phyloP scores from a whole-genome alignment of 179 eudicot species.

The Amaranthus tricolor region DNA sequence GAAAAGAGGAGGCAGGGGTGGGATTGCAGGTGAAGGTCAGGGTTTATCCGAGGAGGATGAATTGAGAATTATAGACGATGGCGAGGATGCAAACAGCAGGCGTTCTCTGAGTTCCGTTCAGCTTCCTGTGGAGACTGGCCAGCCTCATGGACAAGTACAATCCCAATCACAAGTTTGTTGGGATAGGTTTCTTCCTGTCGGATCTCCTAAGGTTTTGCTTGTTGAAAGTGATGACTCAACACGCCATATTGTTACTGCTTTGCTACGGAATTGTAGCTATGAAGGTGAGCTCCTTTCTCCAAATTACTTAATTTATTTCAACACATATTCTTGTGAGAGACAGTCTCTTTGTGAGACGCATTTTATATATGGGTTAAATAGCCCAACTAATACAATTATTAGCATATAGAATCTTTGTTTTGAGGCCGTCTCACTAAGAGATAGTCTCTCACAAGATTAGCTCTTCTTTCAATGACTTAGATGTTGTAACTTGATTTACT shows the following conservation, averaged over 20 bases:
- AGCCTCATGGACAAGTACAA: constrained; percentile 30
- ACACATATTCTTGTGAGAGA: no score
- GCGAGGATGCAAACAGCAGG: constrained; percentile 24
- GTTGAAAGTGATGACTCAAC: constrained; percentile 65
- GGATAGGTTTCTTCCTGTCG: constrained; percentile 60
- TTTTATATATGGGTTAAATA: no score
- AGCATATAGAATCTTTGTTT: no score
- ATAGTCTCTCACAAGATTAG: no score
- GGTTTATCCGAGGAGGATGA: constrained; percentile 45
- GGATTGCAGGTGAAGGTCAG: constrained; percentile 37
- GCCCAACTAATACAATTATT: no score
- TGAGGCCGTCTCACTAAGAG: no score
- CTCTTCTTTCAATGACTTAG: no score
- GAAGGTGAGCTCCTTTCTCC: constrained; percentile 39
- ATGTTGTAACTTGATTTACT: no score
- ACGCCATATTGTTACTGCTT: constrained; percentile 59
- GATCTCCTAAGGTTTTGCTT: constrained; percentile 53
- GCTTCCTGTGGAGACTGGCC: constrained; percentile 28
- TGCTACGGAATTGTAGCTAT: constrained; percentile 62
- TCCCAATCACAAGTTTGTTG: constrained; percentile 43
- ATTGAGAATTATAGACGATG: constrained; percentile 31
- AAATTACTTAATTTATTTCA: constrained; percentile 5
- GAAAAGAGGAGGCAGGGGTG: constrained; percentile 39
- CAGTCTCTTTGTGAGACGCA: no score
- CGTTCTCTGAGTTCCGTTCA: constrained; percentile 20